Base-by-base conservation (phyloP, 2,329 filamentous ascomycete genomes). In the Botrytis fragariae region DNA sequence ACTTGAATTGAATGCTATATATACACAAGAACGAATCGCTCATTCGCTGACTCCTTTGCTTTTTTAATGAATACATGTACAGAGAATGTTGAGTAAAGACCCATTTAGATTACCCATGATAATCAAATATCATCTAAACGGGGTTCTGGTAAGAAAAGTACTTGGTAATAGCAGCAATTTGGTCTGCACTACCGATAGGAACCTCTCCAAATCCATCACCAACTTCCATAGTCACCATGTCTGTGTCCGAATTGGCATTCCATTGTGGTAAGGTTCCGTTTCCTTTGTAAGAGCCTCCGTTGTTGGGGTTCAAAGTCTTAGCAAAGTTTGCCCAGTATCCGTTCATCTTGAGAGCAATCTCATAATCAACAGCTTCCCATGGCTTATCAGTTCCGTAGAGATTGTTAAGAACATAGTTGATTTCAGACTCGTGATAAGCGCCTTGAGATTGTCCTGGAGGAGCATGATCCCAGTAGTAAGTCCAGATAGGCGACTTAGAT, bases 311-410 rank as follows among this genome's bases (percentile, higher is more conserved):
- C 54, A 89, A 85, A 0, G 84, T 85, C 51, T 86, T 84, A 74
- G 94, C 88, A 79, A 94, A 95, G 76, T 90, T 92, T 1, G 88
- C 88, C 91, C 91, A 94, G 80, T 93, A 94, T 0, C 84, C 86
- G 77, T 92, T 89, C 59, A 92, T 80, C 39, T 65, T 73, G 9
- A 72, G 48, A 57, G 79, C 76, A 60, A 82, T 78, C 14, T 63
- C 73, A 71, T 79, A 81, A 64, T 82, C 80, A 8, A 74, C 69
- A 0, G 74, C 62, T 20, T 74, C 74, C 78, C 80, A 82, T 1
- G 80, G 79, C 6, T 61, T 39, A 39, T 76, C 74, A 0, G 76
- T 75, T 3, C 35, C 72, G 18, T 76, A 77, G 22, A 82, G 76
- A 69, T 80, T 82, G 74, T 80, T 79, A 57, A 82, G 78, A 16